Evolutionary conservation across 192 early-diverging fungal genomes (phyloP).

Genomic region (Martensiomyces pterosporus): DNA sequence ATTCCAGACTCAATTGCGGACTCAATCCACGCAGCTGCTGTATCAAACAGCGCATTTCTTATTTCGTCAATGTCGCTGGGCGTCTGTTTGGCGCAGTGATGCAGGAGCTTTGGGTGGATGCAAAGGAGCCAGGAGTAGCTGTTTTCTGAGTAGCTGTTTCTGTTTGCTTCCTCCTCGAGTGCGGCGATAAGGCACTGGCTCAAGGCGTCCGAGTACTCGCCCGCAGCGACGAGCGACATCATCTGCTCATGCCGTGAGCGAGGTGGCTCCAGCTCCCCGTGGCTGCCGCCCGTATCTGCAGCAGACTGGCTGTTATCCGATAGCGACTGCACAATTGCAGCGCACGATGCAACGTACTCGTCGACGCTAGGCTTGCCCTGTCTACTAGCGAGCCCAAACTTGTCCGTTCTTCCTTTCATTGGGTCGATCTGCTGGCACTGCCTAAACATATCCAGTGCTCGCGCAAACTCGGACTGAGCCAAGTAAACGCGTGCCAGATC

Average conservation of each 20-base stretch:
- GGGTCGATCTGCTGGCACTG: conserved; percentile 28
- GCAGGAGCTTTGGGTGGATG: conserved; percentile 20
- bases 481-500: conserved; percentile 28
- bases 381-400: conserved; percentile 9
- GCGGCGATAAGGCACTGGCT: conserved; percentile 3
- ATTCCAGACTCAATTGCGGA: neutral
- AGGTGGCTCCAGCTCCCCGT: too few relatives aligned
- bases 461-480: conserved; percentile 11
- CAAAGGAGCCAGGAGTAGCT: conserved; percentile 11
- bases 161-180: neutral
- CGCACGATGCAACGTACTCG: conserved; percentile 31
- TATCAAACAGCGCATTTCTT: neutral
- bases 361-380: conserved; percentile 17
- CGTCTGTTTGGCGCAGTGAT: conserved; percentile 6
- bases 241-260: neutral
- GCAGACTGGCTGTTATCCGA: neutral
- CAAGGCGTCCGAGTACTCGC: conserved; percentile 12
- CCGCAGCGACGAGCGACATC: neutral
- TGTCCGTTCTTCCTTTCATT: conserved; percentile 1
- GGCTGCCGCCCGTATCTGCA: too few relatives aligned
- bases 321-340: conserved; percentile 2
- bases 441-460: conserved; percentile 14
- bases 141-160: too few relatives aligned
- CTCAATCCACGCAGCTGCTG: conserved; percentile 7
- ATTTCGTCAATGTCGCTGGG: neutral